Evolutionary conservation across 352 stramenopile genomes (phyloP).

Genomic region (Globisporangium apiculatum): DNA sequence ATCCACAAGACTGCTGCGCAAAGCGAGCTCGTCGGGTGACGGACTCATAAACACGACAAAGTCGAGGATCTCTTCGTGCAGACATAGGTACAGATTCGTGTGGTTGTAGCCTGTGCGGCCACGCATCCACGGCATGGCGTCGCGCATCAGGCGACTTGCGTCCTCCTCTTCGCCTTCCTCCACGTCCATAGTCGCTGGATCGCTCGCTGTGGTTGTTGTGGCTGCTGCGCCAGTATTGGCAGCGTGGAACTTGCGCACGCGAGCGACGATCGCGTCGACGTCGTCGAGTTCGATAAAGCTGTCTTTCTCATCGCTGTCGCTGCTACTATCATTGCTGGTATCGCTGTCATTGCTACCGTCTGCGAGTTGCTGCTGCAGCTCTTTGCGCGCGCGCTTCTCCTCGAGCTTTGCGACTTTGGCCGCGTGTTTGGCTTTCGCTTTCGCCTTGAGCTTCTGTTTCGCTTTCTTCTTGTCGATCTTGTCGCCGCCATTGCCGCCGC

Average conservation of each 20-base stretch:
- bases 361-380: slow-evolving; percentile 1
- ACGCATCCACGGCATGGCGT: slow-evolving; percentile 65
- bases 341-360: slow-evolving; percentile 5
- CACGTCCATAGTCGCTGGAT: background rate
- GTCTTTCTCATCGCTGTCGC: slow-evolving; percentile 22
- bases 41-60: slow-evolving; percentile 91
- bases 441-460: slow-evolving; percentile 57
- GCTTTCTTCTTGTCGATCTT: slow-evolving; percentile 32
- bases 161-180: slow-evolving; percentile 26
- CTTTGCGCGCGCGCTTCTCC: slow-evolving; percentile 24
- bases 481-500: slow-evolving; percentile 13
- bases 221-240: background rate
- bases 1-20: slow-evolving; percentile 59
- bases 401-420: slow-evolving; percentile 47
- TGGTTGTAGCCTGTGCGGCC: slow-evolving; percentile 47
- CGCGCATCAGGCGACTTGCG: slow-evolving; percentile 26
- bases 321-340: slow-evolving; percentile 13
- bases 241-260: background rate
- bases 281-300: slow-evolving; percentile 44
- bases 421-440: slow-evolving; percentile 42
- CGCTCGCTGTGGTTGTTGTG: too few species aligned
- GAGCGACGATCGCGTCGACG: slow-evolving; percentile 4
- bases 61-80: slow-evolving; percentile 96
- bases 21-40: slow-evolving; percentile 60
- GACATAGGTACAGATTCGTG: slow-evolving; percentile 72